Percentiles rank a stretch among this genome's conserved stretches.
phyloP scores from a whole-genome alignment of 108 stramenopile genomes.

The Pseudonitzschia pungens region DNA sequence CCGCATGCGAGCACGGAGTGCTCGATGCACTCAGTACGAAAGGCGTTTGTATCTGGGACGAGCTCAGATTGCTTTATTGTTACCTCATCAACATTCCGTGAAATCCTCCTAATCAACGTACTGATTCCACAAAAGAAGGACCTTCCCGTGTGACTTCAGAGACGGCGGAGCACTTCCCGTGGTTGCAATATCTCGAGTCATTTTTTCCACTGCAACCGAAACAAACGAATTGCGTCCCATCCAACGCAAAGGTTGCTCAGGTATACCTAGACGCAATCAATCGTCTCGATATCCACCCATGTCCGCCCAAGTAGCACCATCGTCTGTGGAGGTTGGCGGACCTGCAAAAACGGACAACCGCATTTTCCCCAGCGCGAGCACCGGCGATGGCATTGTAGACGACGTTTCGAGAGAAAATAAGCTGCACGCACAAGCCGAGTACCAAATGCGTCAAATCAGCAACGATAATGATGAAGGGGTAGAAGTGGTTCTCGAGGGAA shows the following conservation, averaged over 20 bases:
- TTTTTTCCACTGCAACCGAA: neutral
- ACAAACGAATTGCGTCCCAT: neutral
- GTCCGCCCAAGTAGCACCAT: slow-evolving; percentile 10
- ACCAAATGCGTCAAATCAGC: slow-evolving; percentile 9
- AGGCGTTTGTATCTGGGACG: neutral
- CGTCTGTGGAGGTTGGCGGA: neutral
- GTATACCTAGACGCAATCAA: neutral
- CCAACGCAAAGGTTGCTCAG: neutral
- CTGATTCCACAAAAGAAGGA: neutral
- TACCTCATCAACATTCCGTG: neutral
- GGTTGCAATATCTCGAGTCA: neutral
- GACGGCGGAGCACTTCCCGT: neutral
- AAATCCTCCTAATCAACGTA: slow-evolving; percentile 12
- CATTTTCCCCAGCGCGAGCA: slow-evolving; percentile 8
- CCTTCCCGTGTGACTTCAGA: neutral
- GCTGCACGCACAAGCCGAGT: slow-evolving; percentile 2
- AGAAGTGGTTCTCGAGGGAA: slow-evolving; percentile 50
- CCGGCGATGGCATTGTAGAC: neutral
- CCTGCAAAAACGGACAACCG: neutral
- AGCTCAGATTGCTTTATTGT: slow-evolving; percentile 6
- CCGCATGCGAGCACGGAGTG: neutral
- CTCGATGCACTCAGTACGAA: neutral
- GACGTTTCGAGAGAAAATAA: neutral
- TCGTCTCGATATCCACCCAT: too few relatives aligned
- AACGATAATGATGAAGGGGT: slow-evolving; percentile 37